phyloP scores from a whole-genome alignment of 805 yeast species.

The Grigorovia jiainica region DNA sequence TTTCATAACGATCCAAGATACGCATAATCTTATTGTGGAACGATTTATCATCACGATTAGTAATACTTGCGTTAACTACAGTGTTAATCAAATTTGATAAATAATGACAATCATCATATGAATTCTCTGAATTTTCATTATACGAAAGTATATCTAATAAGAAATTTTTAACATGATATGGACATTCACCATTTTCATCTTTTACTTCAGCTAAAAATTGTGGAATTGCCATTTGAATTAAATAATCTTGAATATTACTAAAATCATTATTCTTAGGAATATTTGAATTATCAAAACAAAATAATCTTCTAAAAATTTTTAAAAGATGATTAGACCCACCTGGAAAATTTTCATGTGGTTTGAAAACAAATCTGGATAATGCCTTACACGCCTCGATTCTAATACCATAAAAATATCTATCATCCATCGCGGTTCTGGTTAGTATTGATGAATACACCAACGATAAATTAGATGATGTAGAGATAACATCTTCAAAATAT shows the following conservation, averaged over 20 bases:
- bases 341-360: conserved; percentile 14
- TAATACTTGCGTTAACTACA: conserved; percentile 35
- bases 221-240: conserved; percentile 63
- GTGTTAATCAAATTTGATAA: conserved; percentile 48
- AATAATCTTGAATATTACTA: conserved; percentile 55
- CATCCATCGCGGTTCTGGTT: conserved; percentile 72
- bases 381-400: conserved; percentile 81
- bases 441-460: conserved; percentile 65
- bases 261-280: conserved; percentile 81
- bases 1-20: conserved; percentile 65
- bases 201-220: conserved; percentile 48
- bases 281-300: conserved; percentile 56
- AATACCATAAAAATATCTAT: conserved; percentile 79
- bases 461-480: conserved; percentile 41
- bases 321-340: conserved; percentile 64
- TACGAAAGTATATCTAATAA: conserved; percentile 64
- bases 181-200: conserved; percentile 53
- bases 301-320: conserved; percentile 56
- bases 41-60: conserved; percentile 27
- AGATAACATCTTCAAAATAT: conserved; percentile 48
- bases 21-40: conserved; percentile 42
- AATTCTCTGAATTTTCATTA: conserved; percentile 77
- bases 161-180: conserved; percentile 50
- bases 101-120: conserved; percentile 64
- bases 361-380: conserved; percentile 55